Base-by-base conservation (phyloP, 1,284 basidiomycete genomes). In the Agaricales sp. region DNA sequence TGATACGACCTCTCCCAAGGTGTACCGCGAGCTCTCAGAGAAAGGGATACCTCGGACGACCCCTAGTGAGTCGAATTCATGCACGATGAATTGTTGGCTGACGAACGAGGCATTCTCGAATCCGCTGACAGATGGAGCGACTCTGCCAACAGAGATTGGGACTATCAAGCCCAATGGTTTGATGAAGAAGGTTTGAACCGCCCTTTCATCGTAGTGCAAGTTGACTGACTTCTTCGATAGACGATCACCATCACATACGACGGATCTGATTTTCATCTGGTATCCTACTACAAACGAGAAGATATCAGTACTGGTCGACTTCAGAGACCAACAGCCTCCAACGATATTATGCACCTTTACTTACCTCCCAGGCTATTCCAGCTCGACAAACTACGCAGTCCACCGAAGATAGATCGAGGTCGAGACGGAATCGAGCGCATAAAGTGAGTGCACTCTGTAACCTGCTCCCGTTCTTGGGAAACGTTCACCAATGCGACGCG, bases 181-280 rank as follows among this genome's bases (percentile, higher is more conserved):
- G 47, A 78, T 87, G 43, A 87, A 88, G 63, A 88, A 83, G 70
- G 81, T 78, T 26, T 50, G 60, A 54, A 45, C 37, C 41, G 16
- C 23, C 13, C 21, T 41, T 49, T 23, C 24, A 41, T 44, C 30
- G 18, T 16, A n/a, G 20, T 22, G 18, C 20, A 47, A 20, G n/a
- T n/a, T n/a, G n/a, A n/a, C 38, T 26, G 43, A 45, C 20, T 14
- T n/a, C n/a, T n/a, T n/a, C n/a, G n/a, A 24, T 59, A 88, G 82
- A 87, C 85, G n/a, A 87, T 87, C 55, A 87, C 84, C 6, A 80
- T 88, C 48, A 81, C 78, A 48, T 77, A 86, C 43, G 80, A 85
- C 50, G 80, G 78, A 16, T 81, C 81, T 16, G 84, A 87, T 62
- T 77, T 87, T 46, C 87, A 90, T 60, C 74, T 89, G 53, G 80